Evolutionary conservation across 2,329 filamentous ascomycete species (phyloP), one percentile per base, ranked within the genome.

Genomic region (Exophiala dermatitidis): DNA sequence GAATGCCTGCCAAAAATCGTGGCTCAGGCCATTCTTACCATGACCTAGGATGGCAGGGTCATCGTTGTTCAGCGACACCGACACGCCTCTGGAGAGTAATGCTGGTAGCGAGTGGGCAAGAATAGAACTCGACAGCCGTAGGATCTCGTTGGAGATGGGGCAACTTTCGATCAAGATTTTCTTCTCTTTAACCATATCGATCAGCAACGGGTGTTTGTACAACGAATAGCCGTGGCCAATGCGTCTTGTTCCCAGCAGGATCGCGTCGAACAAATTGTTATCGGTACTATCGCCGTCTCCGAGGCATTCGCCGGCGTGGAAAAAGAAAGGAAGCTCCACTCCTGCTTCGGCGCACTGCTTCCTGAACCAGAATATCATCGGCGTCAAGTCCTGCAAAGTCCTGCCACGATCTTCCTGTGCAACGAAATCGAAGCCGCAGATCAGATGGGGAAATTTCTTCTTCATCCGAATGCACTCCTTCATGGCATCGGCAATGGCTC

Each of bases 1-100:
- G 19, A 96, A 73, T 1, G 87, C 86, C 69, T 95, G 89, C 88
- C 89, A 96, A 70, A 95, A 95, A 71, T 96, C 90, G 69, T 95
- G 88, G 1, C 86, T 91, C 78, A 93, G 84, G 36, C 88, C 89
- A 29, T 83, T 85, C 4, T 79, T 81, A 53, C 87, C 87, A 64
- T 95, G 88, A 5, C 90, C 90, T 4, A 95, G 76, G 64, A 96
- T 88, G 1, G 86, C 88, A 1, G 90, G 90, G 66, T 95, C 90
- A 66, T 96, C 91, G 66, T 95, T 95, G 72, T 85, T 89, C 6
- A 98, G 79, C 7, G 85, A 82, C 64, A 90, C 91, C 3, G 87
- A 70, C 1, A 97, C 88, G 29, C 91, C 91, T 41, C 90, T 82
- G 0, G 91, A 84, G 3, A 97, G 76, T 0, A 97, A 77, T 0